phyloP scores from a whole-genome alignment of 768 basidiomycete genomes.

The Candolleomyces aberdarensis region DNA sequence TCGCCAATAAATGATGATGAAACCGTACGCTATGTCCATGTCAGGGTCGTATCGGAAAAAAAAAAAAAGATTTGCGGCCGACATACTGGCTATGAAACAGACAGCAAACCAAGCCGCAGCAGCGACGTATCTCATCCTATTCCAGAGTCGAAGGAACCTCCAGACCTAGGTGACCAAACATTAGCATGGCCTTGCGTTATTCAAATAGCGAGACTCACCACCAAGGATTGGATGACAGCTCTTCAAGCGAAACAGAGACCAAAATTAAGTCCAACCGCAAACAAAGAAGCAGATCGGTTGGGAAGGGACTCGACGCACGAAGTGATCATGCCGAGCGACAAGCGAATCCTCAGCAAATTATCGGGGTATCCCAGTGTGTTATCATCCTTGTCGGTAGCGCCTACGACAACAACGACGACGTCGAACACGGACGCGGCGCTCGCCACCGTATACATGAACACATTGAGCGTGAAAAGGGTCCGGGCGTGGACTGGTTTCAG shows the following conservation, averaged over 20 bases:
- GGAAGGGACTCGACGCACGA: no score
- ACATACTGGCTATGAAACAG: neutral
- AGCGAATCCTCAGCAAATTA: no score
- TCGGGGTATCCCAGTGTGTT: neutral
- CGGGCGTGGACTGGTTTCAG: neutral
- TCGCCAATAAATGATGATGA: no score
- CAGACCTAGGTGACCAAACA: neutral
- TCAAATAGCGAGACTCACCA: neutral
- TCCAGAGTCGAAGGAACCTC: neutral
- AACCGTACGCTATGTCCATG: no score
- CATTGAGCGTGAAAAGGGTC: neutral
- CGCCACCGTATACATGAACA: neutral
- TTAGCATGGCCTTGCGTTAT: neutral
- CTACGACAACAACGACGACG: neutral
- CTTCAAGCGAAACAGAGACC: neutral
- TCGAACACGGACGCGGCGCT: neutral
- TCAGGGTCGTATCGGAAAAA: no score
- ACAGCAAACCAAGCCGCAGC: neutral
- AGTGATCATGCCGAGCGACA: no score
- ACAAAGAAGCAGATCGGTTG: no score
- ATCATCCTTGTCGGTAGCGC: neutral
- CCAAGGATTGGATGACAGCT: neutral
- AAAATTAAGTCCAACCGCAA: no score
- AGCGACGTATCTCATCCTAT: neutral
- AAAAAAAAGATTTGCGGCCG: neutral